phyloP scores from a whole-genome alignment of 805 yeast genomes.

The Saccharomycopsis babjevae region DNA sequence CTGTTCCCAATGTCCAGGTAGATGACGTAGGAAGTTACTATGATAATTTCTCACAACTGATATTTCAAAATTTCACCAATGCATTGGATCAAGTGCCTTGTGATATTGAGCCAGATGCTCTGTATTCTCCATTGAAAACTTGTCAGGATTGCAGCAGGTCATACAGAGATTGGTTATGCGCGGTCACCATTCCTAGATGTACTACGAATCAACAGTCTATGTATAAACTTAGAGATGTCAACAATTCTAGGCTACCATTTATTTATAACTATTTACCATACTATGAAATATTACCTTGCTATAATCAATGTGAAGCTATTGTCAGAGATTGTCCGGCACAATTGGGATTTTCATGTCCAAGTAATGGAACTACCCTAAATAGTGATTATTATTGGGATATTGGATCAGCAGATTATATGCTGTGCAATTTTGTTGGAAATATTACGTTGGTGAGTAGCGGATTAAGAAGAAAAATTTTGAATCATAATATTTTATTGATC shows the following conservation, averaged over 20 bases:
- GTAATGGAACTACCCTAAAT: background rate
- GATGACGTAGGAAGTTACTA: constrained; percentile 35
- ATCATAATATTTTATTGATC: background rate
- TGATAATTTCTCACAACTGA: constrained; percentile 48
- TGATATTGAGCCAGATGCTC: constrained; percentile 50
- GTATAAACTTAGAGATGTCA: constrained; percentile 36
- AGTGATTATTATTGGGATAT: constrained; percentile 14
- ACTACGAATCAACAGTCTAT: constrained; percentile 38
- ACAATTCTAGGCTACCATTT: constrained; percentile 49
- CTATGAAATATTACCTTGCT: constrained; percentile 80
- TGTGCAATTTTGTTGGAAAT: constrained; percentile 16
- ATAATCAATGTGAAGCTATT: constrained; percentile 66
- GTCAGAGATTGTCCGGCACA: constrained; percentile 77
- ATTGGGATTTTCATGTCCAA: constrained; percentile 71
- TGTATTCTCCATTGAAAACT: constrained; percentile 62
- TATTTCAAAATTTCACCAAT: constrained; percentile 58
- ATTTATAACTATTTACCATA: constrained; percentile 55
- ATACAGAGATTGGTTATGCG: constrained; percentile 82
- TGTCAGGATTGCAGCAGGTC: constrained; percentile 65
- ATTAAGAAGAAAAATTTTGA: background rate
- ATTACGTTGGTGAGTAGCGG: background rate
- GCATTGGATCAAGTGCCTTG: constrained; percentile 74
- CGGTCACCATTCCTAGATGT: constrained; percentile 83
- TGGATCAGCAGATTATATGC: constrained; percentile 2
- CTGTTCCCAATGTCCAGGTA: constrained; percentile 54